phyloP scores from a whole-genome alignment of 2,329 filamentous ascomycete genomes.

The Epichloe uncinata region DNA sequence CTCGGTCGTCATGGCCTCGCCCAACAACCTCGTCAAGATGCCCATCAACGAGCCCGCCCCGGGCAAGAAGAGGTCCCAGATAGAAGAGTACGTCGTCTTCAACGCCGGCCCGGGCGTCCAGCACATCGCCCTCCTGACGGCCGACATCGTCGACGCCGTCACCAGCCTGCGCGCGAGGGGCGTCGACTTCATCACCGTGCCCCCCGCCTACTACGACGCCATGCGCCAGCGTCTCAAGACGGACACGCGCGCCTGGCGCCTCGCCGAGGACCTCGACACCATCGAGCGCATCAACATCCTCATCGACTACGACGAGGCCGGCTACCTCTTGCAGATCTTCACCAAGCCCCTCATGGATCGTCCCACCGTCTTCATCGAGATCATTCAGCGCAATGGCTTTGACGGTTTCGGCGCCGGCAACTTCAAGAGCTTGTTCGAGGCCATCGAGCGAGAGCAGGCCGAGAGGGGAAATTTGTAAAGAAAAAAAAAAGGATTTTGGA shows the following conservation, averaged over 20 bases:
- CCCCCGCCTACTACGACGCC: constrained; percentile 71
- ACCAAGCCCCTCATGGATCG: constrained; percentile 87
- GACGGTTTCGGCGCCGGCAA: constrained; percentile 89
- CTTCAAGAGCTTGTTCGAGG: constrained; percentile 90
- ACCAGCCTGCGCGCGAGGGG: constrained; percentile 69
- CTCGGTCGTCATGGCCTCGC: constrained; percentile 80
- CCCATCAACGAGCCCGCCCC: constrained; percentile 92
- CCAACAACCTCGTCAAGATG: constrained; percentile 86
- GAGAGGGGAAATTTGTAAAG: constrained; percentile 64
- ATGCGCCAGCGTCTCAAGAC: constrained; percentile 62
- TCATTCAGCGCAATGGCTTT: constrained; percentile 85
- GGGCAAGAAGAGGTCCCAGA: constrained; percentile 85
- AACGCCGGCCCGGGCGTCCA: constrained; percentile 84
- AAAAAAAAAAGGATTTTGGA: background rate
- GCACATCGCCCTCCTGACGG: constrained; percentile 78
- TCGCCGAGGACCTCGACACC: constrained; percentile 68
- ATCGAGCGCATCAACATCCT: constrained; percentile 71
- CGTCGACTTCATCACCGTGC: constrained; percentile 86
- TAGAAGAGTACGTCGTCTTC: constrained; percentile 86
- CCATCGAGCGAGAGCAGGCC: constrained; percentile 86
- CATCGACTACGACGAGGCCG: constrained; percentile 89
- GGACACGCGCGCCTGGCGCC: constrained; percentile 43
- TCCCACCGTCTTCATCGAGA: constrained; percentile 91
- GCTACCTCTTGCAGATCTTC: constrained; percentile 67
- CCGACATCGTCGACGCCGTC: constrained; percentile 67